Base-by-base conservation (phyloP, 805 yeast genomes). In the Candida awuae region DNA sequence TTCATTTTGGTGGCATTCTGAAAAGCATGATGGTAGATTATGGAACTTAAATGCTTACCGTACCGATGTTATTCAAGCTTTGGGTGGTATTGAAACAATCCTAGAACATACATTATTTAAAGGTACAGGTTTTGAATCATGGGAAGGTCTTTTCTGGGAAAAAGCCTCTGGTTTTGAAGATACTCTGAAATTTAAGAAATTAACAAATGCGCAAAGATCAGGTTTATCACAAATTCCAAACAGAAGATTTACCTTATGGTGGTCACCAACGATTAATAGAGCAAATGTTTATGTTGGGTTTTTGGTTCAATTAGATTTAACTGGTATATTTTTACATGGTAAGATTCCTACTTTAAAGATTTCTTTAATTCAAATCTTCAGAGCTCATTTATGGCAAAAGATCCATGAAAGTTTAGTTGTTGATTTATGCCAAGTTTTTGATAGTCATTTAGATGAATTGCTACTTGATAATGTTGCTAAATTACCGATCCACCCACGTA, bases 111-210 rank as follows among this genome's bases (percentile, higher is more conserved):
- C 97, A 0, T 62, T 92, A 33, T 92, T 92, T 67, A 86, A 84
- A 56, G 99, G 94, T 10, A 92, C 99, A 1, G 99, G 98, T 0
- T 92, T 92, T 55, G 94, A 84, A 50, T 84, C 94, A 8, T 92
- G 98, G 98, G 99, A 92, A 64, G 97, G 98, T 4, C 66, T 92
- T 19, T 92, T 92, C 61, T 92, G 99, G 99, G 98, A 92, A 55
- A 88, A 88, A 56, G 94, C 94, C 0, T 80, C 95, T 20, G 98
- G 98, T 0, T 92, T 88, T 57, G 99, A 92, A 59, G 98, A 92
- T 53, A 83, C 95, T 0, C 73, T 92, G 73, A 90, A 88, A 57
- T 84, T 87, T 62, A 87, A 88, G 59, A 92, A 90, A 56, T 71
- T 92, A 50, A 92, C 99, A 1, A 90, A 90, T 61, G 99, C 99